phyloP scores from a whole-genome alignment of 2,329 filamentous ascomycete species.

The Trichoderma oligosporum region DNA sequence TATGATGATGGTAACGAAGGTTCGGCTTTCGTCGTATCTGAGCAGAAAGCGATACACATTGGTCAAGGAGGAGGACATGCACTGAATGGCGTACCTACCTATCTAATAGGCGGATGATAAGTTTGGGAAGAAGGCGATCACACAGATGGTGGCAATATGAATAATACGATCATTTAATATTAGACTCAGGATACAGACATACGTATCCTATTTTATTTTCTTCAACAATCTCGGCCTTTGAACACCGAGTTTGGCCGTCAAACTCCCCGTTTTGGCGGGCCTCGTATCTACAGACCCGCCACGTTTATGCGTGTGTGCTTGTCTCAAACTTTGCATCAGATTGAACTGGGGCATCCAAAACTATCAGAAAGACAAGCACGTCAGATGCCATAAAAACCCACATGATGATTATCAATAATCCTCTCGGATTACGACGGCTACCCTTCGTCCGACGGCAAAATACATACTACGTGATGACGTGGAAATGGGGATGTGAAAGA shows the following conservation, averaged over 20 bases:
- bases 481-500: slow-evolving; percentile 6
- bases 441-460: neutral
- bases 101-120: slow-evolving; percentile 8
- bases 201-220: slow-evolving; percentile 17
- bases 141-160: slow-evolving; percentile 15
- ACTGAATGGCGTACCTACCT: slow-evolving; percentile 4
- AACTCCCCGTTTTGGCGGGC: neutral
- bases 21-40: slow-evolving; percentile 29
- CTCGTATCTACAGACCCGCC: neutral
- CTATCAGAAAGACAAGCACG: neutral
- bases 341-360: slow-evolving; percentile 5
- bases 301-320: neutral
- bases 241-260: neutral
- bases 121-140: neutral
- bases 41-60: slow-evolving; percentile 28
- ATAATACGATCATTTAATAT: slow-evolving; percentile 22
- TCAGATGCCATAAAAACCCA: neutral
- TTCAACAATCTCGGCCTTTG: slow-evolving; percentile 1
- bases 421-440: slow-evolving; percentile 11
- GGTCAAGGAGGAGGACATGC: slow-evolving; percentile 19
- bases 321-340: neutral
- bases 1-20: slow-evolving; percentile 31
- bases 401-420: neutral
- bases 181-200: slow-evolving; percentile 18
- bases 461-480: neutral